A percentile compares a stretch with the other conserved stretches of the same genome.
These are phyloP conservation scores for Debaryomyces nepalensis DNA, from an alignment of 1,139 yeast genomes.

Conservation along the genomic window DNA sequence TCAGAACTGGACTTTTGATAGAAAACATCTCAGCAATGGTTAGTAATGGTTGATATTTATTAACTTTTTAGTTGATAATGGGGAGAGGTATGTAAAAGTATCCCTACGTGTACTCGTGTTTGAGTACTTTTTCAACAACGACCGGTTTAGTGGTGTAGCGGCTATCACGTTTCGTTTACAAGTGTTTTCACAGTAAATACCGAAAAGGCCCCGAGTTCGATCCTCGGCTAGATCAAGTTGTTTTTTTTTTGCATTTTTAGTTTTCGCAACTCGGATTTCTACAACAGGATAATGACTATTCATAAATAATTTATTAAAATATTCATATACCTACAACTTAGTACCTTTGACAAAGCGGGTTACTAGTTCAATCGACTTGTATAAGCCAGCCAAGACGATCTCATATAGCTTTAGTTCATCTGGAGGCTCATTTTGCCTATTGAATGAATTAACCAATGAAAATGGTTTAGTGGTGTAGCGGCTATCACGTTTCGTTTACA, in stretches of 20 bases:
- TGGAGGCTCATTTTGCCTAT: constrained; percentile 36
- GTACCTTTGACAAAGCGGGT: constrained; percentile 56
- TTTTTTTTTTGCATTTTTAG: constrained; percentile 19
- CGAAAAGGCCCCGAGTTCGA: constrained; percentile 43
- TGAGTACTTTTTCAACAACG: constrained; percentile 10
- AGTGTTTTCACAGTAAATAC: constrained; percentile 31
- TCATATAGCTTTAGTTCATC: constrained; percentile 53
- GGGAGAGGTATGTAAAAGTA: too few relatives aligned
- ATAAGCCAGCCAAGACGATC: constrained; percentile 58
- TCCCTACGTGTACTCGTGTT: not conserved
- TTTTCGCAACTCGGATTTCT: too few relatives aligned
- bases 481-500: constrained; percentile 40
- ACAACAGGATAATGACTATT: too few relatives aligned
- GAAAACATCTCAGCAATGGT: too few relatives aligned
- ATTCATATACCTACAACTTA: constrained; percentile 43
- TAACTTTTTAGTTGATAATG: too few relatives aligned
- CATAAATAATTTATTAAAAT: constrained; percentile 5
- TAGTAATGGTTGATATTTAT: too few relatives aligned
- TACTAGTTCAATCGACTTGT: constrained; percentile 64
- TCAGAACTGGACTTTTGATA: too few relatives aligned
- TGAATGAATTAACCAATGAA: constrained; percentile 52
- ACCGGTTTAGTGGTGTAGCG: constrained; percentile 38
- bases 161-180: constrained; percentile 40
- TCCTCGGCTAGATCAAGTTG: constrained; percentile 37
- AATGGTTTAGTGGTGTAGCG: constrained; percentile 40